Base-by-base conservation (phyloP, 345 rosid species). In the Citrus inodora region DNA sequence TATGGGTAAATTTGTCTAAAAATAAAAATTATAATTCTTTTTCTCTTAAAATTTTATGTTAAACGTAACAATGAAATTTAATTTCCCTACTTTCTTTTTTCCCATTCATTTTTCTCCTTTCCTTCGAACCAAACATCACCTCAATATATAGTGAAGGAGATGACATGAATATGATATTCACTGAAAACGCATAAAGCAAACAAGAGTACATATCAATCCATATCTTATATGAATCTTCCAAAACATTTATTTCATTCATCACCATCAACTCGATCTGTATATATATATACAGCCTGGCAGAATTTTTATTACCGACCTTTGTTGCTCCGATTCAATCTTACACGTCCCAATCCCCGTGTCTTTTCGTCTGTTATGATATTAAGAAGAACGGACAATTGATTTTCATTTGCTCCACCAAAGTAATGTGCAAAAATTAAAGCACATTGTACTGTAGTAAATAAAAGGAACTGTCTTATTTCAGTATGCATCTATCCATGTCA, bases 171-270 rank as follows among this genome's bases (percentile, higher is more conserved):
- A 21, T 37, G 66, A 80, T 22, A 27, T n/a, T 69, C 66, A 80
- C 64, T 0, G 58, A 74, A 73, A 67, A 51, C 4, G 68, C 40
- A 64, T 64, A 32, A 64, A 33, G 68, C 68, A 40, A 64, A 71
- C 48, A 27, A 24, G 81, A 81, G 78, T 78, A 67, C 10, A 67
- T 46, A 78, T 74, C 75, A n/a, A 51, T 38, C 42, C 40, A 27
- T 58, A 60, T 67, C 21, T 32, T 71, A 68, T 73, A n/a, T 78
- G 68, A 59, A 65, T 28, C 58, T 48, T 68, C 65, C 76, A 8
- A 63, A 6, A 11, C 48, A 64, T 3, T 64, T 0, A 51, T 16
- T 5, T 16, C 7, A 51, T 51, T 51, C 55, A 4, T 48, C 55
- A 4, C 4, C 55, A 48, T 48, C 5, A 48, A 16, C 19, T 48